A percentile compares a stretch with the other conserved stretches of the same genome.
Conservation (phyloP, 495 filamentous ascomycete species). For the Acidiella bohemica region DNA sequence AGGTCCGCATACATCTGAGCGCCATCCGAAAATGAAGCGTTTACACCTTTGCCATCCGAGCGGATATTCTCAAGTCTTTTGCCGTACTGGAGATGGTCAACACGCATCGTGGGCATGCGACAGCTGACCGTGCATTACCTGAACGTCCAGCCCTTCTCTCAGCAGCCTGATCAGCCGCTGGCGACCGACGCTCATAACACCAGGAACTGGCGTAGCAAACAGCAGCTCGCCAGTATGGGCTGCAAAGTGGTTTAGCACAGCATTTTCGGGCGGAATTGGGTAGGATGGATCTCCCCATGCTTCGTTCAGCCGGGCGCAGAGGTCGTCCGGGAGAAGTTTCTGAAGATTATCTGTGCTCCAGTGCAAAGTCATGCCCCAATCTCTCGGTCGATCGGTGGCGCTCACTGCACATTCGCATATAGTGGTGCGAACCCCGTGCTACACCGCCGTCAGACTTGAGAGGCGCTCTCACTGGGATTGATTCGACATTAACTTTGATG, state of each 20-base stretch:
- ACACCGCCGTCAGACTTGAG: neutral
- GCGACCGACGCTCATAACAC: slow-evolving; percentile 1
- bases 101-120: neutral
- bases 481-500: neutral
- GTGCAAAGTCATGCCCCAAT: slow-evolving; percentile 8
- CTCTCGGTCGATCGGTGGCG: slow-evolving; percentile 1
- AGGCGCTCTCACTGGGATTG: neutral
- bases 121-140: neutral
- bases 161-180: slow-evolving; percentile 3
- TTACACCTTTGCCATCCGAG: neutral
- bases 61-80: neutral
- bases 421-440: neutral
- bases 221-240: slow-evolving; percentile 1
- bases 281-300: neutral
- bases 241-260: neutral
- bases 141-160: slow-evolving; percentile 1
- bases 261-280: neutral
- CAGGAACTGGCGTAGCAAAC: neutral
- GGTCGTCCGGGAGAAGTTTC: neutral
- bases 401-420: neutral
- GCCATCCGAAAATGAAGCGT: neutral
- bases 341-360: neutral
- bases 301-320: neutral
- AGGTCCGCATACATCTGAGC: neutral
- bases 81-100: neutral